phyloP scores from a whole-genome alignment of 345 rosid species.

The Syzygium oleosum region DNA sequence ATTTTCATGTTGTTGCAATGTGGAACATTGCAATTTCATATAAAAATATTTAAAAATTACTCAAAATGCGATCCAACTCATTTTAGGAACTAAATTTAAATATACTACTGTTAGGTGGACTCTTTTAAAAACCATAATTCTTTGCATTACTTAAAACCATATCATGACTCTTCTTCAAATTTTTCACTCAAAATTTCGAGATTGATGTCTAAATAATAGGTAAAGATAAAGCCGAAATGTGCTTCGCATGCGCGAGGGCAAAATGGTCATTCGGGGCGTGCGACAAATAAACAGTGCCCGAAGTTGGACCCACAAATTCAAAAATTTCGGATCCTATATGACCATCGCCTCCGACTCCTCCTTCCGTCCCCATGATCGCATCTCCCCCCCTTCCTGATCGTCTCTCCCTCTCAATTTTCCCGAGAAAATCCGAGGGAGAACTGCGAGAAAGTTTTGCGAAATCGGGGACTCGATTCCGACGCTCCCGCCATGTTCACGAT shows the following conservation, averaged over 20 bases:
- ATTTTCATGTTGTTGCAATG: neutral
- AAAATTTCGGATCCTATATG: neutral
- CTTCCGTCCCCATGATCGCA: neutral
- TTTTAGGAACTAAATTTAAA: neutral
- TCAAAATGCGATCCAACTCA: neutral
- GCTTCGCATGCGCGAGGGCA: neutral
- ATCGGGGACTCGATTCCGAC: neutral
- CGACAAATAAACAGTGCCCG: neutral
- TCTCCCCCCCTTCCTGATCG: neutral
- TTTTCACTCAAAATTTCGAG: neutral
- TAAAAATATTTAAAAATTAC: neutral
- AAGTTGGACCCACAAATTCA: neutral
- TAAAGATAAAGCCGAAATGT: neutral
- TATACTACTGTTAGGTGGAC: neutral
- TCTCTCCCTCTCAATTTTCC: neutral
- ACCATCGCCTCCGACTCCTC: neutral
- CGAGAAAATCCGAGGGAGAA: neutral
- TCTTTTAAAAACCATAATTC: rapidly evolving
- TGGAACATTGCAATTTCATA: neutral
- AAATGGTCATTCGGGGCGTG: neutral
- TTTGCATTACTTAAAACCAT: neutral
- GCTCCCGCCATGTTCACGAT: neutral
- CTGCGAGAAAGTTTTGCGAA: neutral
- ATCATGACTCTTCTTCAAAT: neutral
- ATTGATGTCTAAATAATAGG: neutral